Evolutionary conservation across 495 filamentous ascomycete species (phyloP).

Genomic region (Aspergillus baeticus): DNA sequence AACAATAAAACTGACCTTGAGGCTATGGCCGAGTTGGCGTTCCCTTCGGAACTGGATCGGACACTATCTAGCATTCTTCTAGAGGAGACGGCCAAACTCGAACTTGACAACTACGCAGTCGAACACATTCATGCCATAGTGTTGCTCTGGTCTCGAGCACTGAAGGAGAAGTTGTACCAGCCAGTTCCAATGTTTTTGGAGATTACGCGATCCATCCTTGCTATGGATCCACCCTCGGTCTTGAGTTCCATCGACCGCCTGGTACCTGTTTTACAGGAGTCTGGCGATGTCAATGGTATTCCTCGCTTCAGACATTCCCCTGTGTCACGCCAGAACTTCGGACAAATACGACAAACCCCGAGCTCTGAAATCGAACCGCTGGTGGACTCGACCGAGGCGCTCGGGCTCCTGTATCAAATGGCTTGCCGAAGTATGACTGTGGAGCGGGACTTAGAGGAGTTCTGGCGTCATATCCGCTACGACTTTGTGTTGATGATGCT

Average conservation of each 20-base stretch:
- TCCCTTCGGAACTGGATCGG: conserved; percentile 54
- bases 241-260: conserved; percentile 50
- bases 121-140: conserved; percentile 54
- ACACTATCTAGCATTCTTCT: conserved; percentile 58
- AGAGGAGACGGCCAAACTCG: conserved; percentile 46
- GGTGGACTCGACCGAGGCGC: conserved; percentile 55
- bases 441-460: conserved; percentile 40
- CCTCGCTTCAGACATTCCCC: conserved; percentile 50
- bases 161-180: conserved; percentile 57
- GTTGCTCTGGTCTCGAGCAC: conserved; percentile 59
- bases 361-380: conserved; percentile 43
- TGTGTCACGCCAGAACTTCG: conserved; percentile 36
- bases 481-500: conserved; percentile 67
- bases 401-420: conserved; percentile 57
- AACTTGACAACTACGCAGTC: conserved; percentile 46
- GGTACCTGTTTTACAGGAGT: conserved; percentile 53
- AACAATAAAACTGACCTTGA: conserved; percentile 56
- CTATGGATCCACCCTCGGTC: conserved; percentile 44
- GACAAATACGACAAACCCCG: conserved; percentile 41
- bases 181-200: conserved; percentile 60
- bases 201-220: conserved; percentile 53
- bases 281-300: conserved; percentile 57
- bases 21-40: conserved; percentile 43
- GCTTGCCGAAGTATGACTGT: conserved; percentile 49
- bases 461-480: conserved; percentile 61